Percentiles rank a stretch among this genome's conserved stretches.
Conservation (phyloP, 441 rosid species). For the Pelargonium australe region DNA sequence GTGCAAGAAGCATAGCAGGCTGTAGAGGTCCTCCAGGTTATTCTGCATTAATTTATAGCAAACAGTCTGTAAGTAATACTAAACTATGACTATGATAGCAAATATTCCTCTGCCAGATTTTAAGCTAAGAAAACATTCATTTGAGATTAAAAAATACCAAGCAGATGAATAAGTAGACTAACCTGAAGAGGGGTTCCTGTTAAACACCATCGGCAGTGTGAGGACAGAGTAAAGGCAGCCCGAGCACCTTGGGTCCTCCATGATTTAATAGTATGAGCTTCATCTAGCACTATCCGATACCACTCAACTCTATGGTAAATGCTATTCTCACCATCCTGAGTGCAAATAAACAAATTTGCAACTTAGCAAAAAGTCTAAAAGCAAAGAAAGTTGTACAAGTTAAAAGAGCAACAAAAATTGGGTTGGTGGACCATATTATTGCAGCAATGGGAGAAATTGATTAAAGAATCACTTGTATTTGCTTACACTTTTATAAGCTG, state of each 20-base stretch:
- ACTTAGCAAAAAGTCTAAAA: conserved; percentile 1
- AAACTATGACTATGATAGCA: background rate
- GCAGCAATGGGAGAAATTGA: background rate
- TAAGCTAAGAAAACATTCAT: too few species aligned
- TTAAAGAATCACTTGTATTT: background rate
- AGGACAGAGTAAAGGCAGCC: conserved; percentile 42
- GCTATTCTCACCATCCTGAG: conserved; percentile 42
- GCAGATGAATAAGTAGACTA: background rate
- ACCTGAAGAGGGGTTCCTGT: conserved; percentile 74
- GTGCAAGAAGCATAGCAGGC: conserved; percentile 63
- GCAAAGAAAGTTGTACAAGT: background rate
- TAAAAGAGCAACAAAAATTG: background rate
- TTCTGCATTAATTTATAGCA: conserved; percentile 36
- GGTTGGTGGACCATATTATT: background rate
- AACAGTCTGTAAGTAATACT: background rate
- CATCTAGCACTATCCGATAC: conserved; percentile 63
- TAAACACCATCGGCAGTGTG: conserved; percentile 68
- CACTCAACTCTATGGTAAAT: conserved; percentile 54
- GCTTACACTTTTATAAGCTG: conserved; percentile 56
- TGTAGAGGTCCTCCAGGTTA: conserved; percentile 61
- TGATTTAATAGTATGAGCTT: conserved; percentile 64
- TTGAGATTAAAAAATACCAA: background rate
- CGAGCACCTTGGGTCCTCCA: conserved; percentile 47
- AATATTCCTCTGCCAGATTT: too few species aligned
- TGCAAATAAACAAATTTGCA: conserved; percentile 2